Conservation (phyloP, 139 green algal genomes). For the Chlorella vulgaris region DNA sequence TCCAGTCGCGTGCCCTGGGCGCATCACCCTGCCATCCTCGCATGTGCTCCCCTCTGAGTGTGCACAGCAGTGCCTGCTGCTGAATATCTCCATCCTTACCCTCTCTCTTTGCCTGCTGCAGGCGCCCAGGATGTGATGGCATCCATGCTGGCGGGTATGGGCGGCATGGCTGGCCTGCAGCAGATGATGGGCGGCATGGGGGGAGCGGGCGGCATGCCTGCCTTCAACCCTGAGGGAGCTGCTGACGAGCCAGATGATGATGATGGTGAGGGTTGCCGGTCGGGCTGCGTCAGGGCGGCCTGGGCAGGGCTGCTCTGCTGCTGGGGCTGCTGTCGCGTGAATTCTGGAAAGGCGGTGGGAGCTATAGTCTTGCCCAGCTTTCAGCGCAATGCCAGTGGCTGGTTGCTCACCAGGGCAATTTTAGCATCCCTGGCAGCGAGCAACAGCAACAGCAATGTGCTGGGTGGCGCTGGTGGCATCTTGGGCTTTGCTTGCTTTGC, state of each 20-base stretch:
- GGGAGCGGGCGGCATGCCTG: constrained; percentile 26
- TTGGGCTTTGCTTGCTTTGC: no score
- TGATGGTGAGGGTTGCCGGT: not conserved
- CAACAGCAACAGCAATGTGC: no score
- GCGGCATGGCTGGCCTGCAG: constrained; percentile 42
- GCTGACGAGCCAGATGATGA: constrained; percentile 55
- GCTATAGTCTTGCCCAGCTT: no score
- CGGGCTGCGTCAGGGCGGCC: not conserved
- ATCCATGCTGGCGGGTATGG: constrained; percentile 54
- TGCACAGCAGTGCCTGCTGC: not conserved
- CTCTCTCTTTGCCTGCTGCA: constrained; percentile 17
- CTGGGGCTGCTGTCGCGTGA: not conserved
- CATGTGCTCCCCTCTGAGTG: not conserved
- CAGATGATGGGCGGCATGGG: constrained; percentile 43
- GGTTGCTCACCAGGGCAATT: no score
- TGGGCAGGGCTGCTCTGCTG: not conserved
- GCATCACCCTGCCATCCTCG: no score
- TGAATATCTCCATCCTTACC: not conserved
- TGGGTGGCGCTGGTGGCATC: no score
- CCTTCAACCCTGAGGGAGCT: constrained; percentile 43
- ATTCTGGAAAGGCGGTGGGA: no score
- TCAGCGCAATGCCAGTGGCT: no score
- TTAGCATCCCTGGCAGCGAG: no score
- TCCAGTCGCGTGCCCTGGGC: no score
- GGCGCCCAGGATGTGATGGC: constrained; percentile 63